phyloP scores from a whole-genome alignment of 1,284 basidiomycete genomes.

The Ganoderma resinaceum region DNA sequence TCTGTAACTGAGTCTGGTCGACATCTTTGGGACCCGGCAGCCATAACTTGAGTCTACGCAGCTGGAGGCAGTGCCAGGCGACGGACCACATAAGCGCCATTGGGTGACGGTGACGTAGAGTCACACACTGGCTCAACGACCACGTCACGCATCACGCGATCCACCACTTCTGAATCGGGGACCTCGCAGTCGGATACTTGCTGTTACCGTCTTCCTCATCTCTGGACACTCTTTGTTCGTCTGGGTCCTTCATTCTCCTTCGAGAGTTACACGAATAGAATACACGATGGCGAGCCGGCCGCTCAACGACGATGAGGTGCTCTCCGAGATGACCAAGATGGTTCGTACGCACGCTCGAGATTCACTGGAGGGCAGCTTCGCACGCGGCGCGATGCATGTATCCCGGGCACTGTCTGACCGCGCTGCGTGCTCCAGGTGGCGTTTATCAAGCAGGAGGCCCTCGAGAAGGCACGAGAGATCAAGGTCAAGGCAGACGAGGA shows the following conservation, averaged over 20 bases:
- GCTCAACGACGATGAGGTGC: constrained; percentile 95
- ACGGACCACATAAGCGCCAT: neutral
- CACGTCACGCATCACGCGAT: constrained; percentile 8
- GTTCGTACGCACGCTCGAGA: constrained; percentile 49
- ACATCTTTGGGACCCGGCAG: neutral
- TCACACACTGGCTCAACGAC: neutral
- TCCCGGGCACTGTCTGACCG: constrained; percentile 5
- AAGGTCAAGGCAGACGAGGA: constrained; percentile 97
- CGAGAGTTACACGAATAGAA: neutral
- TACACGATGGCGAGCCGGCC: constrained; percentile 66
- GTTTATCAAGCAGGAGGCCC: constrained; percentile 96
- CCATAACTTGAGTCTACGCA: neutral
- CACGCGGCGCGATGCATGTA: neutral
- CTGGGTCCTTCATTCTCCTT: neutral
- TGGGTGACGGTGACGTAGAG: constrained; percentile 16
- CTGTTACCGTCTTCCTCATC: constrained; percentile 10
- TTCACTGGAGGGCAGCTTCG: neutral
- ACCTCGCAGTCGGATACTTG: neutral
- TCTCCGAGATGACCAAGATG: constrained; percentile 99
- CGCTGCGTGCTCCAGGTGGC: constrained; percentile 67
- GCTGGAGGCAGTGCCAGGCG: neutral
- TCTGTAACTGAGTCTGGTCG: neutral
- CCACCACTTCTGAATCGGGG: constrained; percentile 16
- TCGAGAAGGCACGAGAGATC: constrained; percentile 97
- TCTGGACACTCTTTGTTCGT: neutral